Conservation (phyloP, 495 filamentous ascomycete genomes). For the Sordaria brevicollis region DNA sequence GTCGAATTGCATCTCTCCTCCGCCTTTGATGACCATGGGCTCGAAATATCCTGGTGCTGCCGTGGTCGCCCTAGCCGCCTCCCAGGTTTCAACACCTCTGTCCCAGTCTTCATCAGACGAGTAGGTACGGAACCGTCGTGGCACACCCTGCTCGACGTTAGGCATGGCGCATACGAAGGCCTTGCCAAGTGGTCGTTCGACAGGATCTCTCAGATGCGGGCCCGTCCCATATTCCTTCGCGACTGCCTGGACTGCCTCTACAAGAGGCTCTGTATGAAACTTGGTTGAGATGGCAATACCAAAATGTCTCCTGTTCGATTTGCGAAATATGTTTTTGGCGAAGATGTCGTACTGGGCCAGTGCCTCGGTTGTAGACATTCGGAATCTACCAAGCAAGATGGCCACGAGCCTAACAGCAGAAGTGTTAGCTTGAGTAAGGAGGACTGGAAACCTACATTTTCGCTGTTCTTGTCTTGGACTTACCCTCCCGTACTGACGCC, state of each 20-base stretch:
- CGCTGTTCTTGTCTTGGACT: background rate
- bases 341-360: constrained; percentile 16
- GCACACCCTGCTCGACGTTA: background rate
- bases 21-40: no score
- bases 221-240: constrained; percentile 1
- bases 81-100: background rate
- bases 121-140: background rate
- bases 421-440: background rate
- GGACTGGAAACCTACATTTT: background rate
- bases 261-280: constrained; percentile 5
- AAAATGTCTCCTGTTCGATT: constrained; percentile 7
- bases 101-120: constrained; percentile 2
- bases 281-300: background rate
- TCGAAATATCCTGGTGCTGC: no score
- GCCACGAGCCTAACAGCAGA: constrained; percentile 18
- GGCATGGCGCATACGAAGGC: constrained; percentile 10
- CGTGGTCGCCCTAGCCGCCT: no score
- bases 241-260: constrained; percentile 2
- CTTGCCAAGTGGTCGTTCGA: constrained; percentile 3
- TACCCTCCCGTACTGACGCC: constrained; percentile 33
- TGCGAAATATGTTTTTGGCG: constrained; percentile 17
- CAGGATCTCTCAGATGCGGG: constrained; percentile 4
- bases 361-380: constrained; percentile 22
- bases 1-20: background rate
- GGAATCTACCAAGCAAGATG: constrained; percentile 25